phyloP scores from a whole-genome alignment of 495 filamentous ascomycete species.

The Trichoderma gamsii region DNA sequence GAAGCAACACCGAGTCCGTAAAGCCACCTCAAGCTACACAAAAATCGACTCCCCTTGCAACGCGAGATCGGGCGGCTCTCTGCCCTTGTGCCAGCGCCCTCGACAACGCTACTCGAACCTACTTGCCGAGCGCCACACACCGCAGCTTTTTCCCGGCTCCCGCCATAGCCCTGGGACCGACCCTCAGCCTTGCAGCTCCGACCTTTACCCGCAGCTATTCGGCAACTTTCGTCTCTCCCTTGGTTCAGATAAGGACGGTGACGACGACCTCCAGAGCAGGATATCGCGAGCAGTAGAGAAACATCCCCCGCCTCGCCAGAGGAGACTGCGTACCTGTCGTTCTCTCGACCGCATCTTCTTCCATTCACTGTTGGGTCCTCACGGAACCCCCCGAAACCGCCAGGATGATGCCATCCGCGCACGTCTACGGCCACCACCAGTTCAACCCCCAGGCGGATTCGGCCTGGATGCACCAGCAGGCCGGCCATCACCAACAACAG shows the following conservation, averaged over 20 bases:
- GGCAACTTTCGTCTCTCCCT: not conserved
- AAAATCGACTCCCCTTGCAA: not conserved
- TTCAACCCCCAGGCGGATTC: conserved; percentile 67
- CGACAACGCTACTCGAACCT: no score
- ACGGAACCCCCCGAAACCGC: conserved; percentile 10
- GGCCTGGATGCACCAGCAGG: conserved; percentile 68
- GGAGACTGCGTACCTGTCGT: not conserved
- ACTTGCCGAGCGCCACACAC: not conserved
- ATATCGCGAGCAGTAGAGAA: not conserved
- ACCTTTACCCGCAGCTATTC: not conserved
- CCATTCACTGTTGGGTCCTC: not conserved
- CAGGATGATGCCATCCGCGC: conserved; percentile 39
- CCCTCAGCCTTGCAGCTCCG: not conserved
- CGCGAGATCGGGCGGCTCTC: no score
- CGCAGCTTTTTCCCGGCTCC: not conserved
- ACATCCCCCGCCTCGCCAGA: not conserved
- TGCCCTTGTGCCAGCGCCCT: no score
- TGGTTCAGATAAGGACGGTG: not conserved
- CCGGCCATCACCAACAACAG: conserved; percentile 52
- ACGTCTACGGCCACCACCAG: conserved; percentile 62
- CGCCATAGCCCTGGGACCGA: not conserved
- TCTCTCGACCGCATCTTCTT: not conserved
- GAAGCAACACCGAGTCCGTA: not conserved
- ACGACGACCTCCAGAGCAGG: not conserved
- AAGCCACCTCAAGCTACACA: not conserved